phyloP scores from a whole-genome alignment of 129 eudicot species.

The Mikania micrantha region DNA sequence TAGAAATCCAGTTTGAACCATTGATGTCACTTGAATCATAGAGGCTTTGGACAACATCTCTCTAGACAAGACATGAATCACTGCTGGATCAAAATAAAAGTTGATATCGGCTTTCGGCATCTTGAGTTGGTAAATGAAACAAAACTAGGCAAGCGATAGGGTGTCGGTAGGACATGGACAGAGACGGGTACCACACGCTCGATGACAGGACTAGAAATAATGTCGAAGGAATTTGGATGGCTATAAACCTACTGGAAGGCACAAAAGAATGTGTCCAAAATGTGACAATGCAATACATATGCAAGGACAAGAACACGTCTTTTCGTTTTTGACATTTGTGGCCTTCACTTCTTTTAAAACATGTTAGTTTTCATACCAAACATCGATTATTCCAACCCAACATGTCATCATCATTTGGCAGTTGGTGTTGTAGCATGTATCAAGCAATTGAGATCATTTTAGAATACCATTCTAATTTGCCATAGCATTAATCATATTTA shows the following conservation, averaged over 20 bases:
- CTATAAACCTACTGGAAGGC: neutral
- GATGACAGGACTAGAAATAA: neutral
- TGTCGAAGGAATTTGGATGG: neutral
- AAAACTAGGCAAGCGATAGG: conserved; percentile 17
- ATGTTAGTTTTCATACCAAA: conserved; percentile 9
- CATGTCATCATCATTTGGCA: conserved; percentile 1
- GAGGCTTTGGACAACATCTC: neutral
- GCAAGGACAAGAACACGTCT: conserved; percentile 29
- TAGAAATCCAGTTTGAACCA: neutral
- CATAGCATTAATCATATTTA: neutral
- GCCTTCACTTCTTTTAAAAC: neutral
- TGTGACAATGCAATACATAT: conserved; percentile 8
- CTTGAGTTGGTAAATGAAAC: neutral
- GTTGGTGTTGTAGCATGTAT: neutral
- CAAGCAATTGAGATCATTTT: neutral
- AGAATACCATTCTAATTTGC: neutral
- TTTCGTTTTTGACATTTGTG: conserved; percentile 20
- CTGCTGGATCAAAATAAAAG: neutral
- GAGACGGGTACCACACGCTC: neutral
- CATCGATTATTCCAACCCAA: conserved; percentile 1
- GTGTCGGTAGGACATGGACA: neutral
- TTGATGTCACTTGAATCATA: neutral
- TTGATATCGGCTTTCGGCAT: neutral
- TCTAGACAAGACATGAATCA: neutral
- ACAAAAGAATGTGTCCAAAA: conserved; percentile 3